Base-by-base conservation (phyloP, 805 yeast species). In the Spathaspora gorwiae region DNA sequence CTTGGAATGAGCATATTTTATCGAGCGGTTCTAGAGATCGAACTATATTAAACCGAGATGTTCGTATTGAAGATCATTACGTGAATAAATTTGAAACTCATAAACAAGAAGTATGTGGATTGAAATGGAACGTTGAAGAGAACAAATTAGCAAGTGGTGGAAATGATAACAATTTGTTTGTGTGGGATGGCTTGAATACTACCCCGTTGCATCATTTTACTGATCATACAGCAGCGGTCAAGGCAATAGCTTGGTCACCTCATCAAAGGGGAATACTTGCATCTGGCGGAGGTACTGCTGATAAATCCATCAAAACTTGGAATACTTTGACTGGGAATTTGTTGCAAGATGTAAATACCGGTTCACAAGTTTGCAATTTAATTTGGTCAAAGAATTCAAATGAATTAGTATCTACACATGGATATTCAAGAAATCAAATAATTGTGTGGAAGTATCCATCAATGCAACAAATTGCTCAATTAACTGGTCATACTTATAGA, bases 171-270 rank as follows among this genome's bases (percentile, higher is more conserved):
- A 79, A 79, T 55, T 73, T 94, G 24, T 76, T 79, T 52, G 85
- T 94, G 9, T 94, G 97, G 94, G 96, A 89, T 59, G 96, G 94
- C 1, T 62, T 81, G 38, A 77, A 76, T 43, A 61, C 76, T 4
- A 73, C 73, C 44, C 97, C 99, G 2, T 62, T 88, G 27, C 78
- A 83, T 58, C 83, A 75, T 47, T 85, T 90, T 55, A 72, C 75
- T 2, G 96, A 89, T 51, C 98, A 94, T 62, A 80, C 79, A 13
- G 97, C 98, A 1, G 99, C 99, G 0, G 95, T 94, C 3, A 94
- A 94, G 65, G 99, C 98, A 0, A 76, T 94, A 43, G 87, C 96
- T 1, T 94, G 99, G 99, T 87, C 95, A 1, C 98, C 99, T 2
- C 98, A 94, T 60, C 96, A 89, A 60, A 72, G 97, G 45, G 97